Conservation (phyloP, 2,329 filamentous ascomycete species). For the Calonectria pteridis region DNA sequence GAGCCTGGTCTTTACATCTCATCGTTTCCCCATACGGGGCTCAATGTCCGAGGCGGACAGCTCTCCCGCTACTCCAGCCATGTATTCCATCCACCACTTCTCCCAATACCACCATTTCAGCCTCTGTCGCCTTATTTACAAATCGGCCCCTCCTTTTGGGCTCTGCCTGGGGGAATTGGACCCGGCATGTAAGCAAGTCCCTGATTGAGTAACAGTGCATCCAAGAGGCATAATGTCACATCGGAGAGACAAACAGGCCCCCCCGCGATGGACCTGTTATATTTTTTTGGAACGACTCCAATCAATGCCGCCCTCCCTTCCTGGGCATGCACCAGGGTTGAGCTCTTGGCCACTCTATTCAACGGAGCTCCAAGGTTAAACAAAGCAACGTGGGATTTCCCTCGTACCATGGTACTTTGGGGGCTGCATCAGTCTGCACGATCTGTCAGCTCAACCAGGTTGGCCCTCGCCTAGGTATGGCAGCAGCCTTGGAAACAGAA, state of each 20-base stretch:
- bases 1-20: constrained; percentile 33
- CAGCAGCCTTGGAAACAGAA: background rate
- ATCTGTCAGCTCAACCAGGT: constrained; percentile 3
- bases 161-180: constrained; percentile 19
- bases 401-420: background rate
- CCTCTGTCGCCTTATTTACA: constrained; percentile 35
- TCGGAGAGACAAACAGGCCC: constrained; percentile 16
- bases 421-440: background rate
- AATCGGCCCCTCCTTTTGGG: constrained; percentile 13
- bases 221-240: constrained; percentile 35
- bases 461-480: background rate
- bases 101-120: constrained; percentile 34
- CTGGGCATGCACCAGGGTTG: background rate
- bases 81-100: constrained; percentile 30
- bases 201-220: constrained; percentile 33
- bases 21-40: constrained; percentile 30
- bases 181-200: constrained; percentile 21
- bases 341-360: background rate
- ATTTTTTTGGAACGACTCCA: background rate
- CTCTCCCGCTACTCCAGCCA: constrained; percentile 15
- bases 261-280: background rate
- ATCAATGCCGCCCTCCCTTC: background rate
- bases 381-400: constrained; percentile 11
- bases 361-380: background rate
- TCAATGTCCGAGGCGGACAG: constrained; percentile 7